Evolutionary conservation across 140 eudicot species (phyloP).

Genomic region (Cichorium intybus): DNA sequence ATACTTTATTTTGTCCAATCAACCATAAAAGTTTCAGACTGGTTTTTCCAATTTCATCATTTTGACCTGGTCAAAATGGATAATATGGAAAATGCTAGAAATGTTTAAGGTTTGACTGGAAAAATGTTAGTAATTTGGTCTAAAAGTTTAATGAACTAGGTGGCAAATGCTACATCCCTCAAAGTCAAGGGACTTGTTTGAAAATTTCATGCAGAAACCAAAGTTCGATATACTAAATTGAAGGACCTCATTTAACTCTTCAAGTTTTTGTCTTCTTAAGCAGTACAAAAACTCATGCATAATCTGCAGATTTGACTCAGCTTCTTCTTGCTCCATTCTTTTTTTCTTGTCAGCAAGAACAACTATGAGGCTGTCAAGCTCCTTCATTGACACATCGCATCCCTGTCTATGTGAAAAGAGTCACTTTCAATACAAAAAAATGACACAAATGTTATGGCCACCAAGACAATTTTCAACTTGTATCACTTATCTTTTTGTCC

Average conservation of each 20-base stretch:
- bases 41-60: background rate
- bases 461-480: background rate
- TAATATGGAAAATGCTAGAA: background rate
- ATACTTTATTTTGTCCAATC: background rate
- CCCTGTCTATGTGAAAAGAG: constrained; percentile 80
- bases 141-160: background rate
- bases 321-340: constrained; percentile 94
- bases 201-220: background rate
- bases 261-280: constrained; percentile 70
- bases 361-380: constrained; percentile 59
- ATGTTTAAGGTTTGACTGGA: no score
- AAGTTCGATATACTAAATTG: background rate
- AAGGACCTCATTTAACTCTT: constrained; percentile 80
- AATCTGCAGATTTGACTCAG: constrained; percentile 78
- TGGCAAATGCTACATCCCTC: background rate
- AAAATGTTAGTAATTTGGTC: background rate
- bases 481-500: background rate
- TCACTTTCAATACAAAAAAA: constrained; percentile 20
- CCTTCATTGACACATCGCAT: constrained; percentile 88
- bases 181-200: background rate
- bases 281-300: constrained; percentile 72
- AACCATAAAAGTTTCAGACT: background rate
- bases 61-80: background rate
- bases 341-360: constrained; percentile 83
- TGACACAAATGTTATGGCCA: background rate